Base-by-base conservation (phyloP, 2,329 filamentous ascomycete species). In the Thielaviopsis musarum region DNA sequence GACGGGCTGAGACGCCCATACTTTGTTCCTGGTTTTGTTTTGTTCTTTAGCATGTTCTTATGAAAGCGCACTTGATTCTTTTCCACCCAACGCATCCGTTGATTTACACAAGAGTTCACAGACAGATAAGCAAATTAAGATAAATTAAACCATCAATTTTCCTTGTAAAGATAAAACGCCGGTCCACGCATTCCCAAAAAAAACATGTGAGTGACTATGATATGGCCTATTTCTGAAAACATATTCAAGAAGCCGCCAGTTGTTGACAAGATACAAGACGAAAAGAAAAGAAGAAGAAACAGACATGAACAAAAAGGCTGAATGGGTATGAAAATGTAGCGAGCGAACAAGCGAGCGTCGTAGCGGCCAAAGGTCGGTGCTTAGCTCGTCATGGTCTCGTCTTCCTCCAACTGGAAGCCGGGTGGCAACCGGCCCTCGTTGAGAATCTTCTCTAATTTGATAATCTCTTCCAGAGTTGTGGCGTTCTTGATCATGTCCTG, bases 401-500 rank as follows among this genome's bases (percentile, higher is more conserved):
- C 63, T 49, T 73, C 76, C 53, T 74, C 75, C 41, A 72, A 67
- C 41, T 80, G 75, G 34, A 83, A 79, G 28, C 83, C 87, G 38
- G 79, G 77, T 2, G 91, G 91, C 70, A 97, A 78, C 67, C 87
- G 78, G 1, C 93, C 93, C 70, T 97, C 91, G 63, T 88, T 87
- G 64, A 97, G 73, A 71, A 93, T 88, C 75, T 91, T 95, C 75
- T 98, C 93, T 68, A 98, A 71, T 65, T 82, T 79, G 60, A 88
- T 85, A 69, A 98, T 94, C 74, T 97, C 93, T 65, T 90, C 85
- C 67, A 98, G 70, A 67, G 86, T 95, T 70, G 85, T 90, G 5
- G 93, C 91, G 67, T 88, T 88, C 71, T 83, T 83, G 70, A 98
- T 95, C 73, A 91, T 78, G 67, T 89, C 85, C 72, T 94, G 84